Evolutionary conservation across 208 protist species (phyloP).

Genomic region (Crithidia fasciculata): DNA sequence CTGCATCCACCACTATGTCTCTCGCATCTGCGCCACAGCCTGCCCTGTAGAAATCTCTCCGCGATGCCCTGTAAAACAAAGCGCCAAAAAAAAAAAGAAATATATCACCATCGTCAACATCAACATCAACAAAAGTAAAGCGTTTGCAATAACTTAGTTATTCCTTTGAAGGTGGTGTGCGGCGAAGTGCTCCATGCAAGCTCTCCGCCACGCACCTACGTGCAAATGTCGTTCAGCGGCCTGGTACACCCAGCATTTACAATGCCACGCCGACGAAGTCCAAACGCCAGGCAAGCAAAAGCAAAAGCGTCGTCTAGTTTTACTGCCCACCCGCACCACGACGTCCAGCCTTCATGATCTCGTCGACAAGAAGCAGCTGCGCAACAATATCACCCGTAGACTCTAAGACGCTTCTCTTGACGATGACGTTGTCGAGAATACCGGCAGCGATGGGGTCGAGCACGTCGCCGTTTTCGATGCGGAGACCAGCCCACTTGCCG

Average conservation of each 20-base stretch:
- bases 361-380: constrained; percentile 99
- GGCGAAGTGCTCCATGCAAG: no score
- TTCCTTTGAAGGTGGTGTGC: no score
- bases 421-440: constrained; percentile 98
- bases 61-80: no score
- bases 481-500: constrained; percentile 94
- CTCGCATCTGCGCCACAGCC: not conserved
- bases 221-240: no score
- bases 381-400: constrained; percentile 96
- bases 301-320: not conserved
- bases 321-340: constrained; percentile 78
- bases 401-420: constrained; percentile 98
- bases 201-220: no score
- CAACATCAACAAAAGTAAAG: no score
- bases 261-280: not conserved
- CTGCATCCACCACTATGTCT: not conserved
- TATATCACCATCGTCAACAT: not conserved
- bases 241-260: no score
- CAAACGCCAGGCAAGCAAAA: not conserved
- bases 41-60: no score
- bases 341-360: constrained; percentile 99
- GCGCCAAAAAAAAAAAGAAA: not conserved
- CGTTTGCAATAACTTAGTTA: no score
- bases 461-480: constrained; percentile 97
- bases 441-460: constrained; percentile 94